Evolutionary conservation across 2,329 filamentous ascomycete genomes (phyloP).

Genomic region (Didymella sp.): DNA sequence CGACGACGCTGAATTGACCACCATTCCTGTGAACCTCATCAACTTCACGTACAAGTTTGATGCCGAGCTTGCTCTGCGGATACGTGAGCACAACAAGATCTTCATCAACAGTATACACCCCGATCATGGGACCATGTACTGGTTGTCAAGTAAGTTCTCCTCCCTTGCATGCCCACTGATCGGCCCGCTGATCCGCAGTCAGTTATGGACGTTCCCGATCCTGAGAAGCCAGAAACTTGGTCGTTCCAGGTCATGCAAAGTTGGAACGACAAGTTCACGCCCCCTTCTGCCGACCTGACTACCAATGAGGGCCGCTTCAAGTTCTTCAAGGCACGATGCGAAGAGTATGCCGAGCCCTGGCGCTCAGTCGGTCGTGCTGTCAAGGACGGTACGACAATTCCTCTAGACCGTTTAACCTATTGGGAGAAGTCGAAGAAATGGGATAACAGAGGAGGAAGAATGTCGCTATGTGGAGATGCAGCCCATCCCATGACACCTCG

Average conservation of each 20-base stretch:
- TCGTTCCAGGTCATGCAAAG: conserved; percentile 40
- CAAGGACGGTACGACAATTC: conserved; percentile 30
- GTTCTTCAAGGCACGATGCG: conserved; percentile 31
- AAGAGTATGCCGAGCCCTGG: conserved; percentile 42
- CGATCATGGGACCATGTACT: conserved; percentile 34
- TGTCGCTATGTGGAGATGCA: conserved; percentile 48
- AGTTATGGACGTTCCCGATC: conserved; percentile 44
- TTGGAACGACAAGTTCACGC: conserved; percentile 29
- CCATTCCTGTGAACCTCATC: conserved; percentile 31
- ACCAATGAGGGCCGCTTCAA: conserved; percentile 27
- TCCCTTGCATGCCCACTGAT: conserved; percentile 5
- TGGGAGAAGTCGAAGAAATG: conserved; percentile 42
- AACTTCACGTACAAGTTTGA: conserved; percentile 31
- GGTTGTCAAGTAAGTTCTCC: conserved; percentile 31
- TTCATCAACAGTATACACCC: conserved; percentile 35
- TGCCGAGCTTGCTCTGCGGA: conserved; percentile 21
- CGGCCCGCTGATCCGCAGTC: conserved; percentile 11
- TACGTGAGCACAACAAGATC: conserved; percentile 27
- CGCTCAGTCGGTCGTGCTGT: conserved; percentile 34
- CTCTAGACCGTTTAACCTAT: conserved; percentile 39
- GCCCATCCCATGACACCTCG: conserved; percentile 51
- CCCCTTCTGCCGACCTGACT: conserved; percentile 20
- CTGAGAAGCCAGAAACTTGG: conserved; percentile 40
- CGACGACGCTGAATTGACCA: conserved; percentile 27
- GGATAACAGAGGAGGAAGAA: conserved; percentile 41